A percentile compares a stretch with the other conserved stretches of the same genome.
These are phyloP conservation scores for Colletotrichum euphorbiae DNA, from an alignment of 2,329 filamentous ascomycete species.

Conservation along the genomic window DNA sequence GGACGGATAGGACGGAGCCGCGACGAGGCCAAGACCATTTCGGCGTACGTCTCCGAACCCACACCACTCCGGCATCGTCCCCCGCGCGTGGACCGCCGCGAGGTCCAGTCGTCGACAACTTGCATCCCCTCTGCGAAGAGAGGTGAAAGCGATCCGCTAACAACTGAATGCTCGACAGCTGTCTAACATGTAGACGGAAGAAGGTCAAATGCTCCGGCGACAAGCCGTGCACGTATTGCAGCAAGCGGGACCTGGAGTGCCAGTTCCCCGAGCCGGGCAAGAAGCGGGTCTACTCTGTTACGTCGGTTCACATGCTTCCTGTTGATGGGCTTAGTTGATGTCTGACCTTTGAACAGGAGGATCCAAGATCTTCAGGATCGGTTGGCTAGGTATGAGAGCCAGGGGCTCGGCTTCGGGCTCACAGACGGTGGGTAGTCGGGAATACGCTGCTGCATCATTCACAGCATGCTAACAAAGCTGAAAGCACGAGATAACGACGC, in stretches of 20 bases:
- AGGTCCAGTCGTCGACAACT: background rate
- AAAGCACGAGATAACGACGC: background rate
- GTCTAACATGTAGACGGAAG: slow-evolving; percentile 36
- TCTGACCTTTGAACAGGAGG: slow-evolving; percentile 13
- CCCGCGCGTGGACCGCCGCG: background rate
- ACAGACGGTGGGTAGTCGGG: background rate
- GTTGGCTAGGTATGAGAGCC: slow-evolving; percentile 39
- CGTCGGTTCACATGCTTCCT: slow-evolving; percentile 25
- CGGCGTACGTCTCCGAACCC: slow-evolving; percentile 33
- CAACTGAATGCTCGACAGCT: slow-evolving; percentile 6
- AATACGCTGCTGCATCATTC: background rate
- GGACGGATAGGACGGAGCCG: slow-evolving; percentile 12
- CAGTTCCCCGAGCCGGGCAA: slow-evolving; percentile 29
- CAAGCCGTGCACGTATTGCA: slow-evolving; percentile 37
- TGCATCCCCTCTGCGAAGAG: background rate
- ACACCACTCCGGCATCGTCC: background rate
- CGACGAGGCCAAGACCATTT: slow-evolving; percentile 30
- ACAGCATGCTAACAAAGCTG: fast-evolving
- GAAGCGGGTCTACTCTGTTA: slow-evolving; percentile 37
- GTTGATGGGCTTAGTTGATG: background rate
- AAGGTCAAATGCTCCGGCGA: slow-evolving; percentile 40
- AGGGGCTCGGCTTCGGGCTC: background rate
- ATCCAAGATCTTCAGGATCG: slow-evolving; percentile 41
- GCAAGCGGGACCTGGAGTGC: slow-evolving; percentile 25
- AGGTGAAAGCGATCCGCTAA: background rate